A percentile compares a stretch with the other conserved stretches of the same genome.
These are phyloP conservation scores for Globisporangium iwayamae DNA, from an alignment of 352 stramenopile genomes.

Conservation along the genomic window DNA sequence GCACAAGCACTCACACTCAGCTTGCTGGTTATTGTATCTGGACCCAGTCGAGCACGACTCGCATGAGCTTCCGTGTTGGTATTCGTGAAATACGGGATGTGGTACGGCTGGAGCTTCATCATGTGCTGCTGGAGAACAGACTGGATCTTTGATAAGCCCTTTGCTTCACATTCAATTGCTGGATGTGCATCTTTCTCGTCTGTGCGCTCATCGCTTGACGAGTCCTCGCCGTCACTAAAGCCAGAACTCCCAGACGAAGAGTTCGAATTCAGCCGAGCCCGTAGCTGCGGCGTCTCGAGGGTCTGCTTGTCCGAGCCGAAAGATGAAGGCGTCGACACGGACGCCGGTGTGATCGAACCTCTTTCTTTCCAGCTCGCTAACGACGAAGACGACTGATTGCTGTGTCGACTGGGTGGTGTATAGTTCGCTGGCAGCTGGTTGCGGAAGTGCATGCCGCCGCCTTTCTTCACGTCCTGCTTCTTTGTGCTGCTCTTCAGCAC, in stretches of 20 bases:
- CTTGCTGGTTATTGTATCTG: neutral
- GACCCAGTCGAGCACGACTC: neutral
- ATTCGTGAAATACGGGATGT: slow-evolving; percentile 27
- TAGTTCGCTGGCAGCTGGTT: slow-evolving; percentile 71
- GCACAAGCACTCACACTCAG: slow-evolving; percentile 2
- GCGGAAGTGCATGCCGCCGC: slow-evolving; percentile 68
- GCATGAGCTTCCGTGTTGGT: neutral
- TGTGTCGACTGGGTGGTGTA: slow-evolving; percentile 28
- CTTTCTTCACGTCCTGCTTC: slow-evolving; percentile 18
- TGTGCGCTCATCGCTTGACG: neutral
- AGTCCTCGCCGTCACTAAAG: slow-evolving; percentile 13
- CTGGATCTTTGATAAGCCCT: neutral
- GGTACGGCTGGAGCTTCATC: slow-evolving; percentile 28
- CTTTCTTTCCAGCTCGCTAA: slow-evolving; percentile 15
- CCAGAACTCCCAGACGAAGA: slow-evolving; percentile 17
- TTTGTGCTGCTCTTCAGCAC: slow-evolving; percentile 32
- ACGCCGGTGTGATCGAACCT: slow-evolving; percentile 13
- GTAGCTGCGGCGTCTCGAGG: neutral
- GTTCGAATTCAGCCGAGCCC: slow-evolving; percentile 4
- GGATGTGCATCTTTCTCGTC: neutral
- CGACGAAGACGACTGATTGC: slow-evolving; percentile 11
- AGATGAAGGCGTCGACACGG: slow-evolving; percentile 22
- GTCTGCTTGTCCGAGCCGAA: slow-evolving; percentile 8
- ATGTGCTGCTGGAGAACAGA: neutral
- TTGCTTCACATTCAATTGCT: neutral